A percentile compares a stretch with the other conserved stretches of the same genome.
phyloP scores from a whole-genome alignment of 352 stramenopile genomes.

The Globisporangium spinosum region DNA sequence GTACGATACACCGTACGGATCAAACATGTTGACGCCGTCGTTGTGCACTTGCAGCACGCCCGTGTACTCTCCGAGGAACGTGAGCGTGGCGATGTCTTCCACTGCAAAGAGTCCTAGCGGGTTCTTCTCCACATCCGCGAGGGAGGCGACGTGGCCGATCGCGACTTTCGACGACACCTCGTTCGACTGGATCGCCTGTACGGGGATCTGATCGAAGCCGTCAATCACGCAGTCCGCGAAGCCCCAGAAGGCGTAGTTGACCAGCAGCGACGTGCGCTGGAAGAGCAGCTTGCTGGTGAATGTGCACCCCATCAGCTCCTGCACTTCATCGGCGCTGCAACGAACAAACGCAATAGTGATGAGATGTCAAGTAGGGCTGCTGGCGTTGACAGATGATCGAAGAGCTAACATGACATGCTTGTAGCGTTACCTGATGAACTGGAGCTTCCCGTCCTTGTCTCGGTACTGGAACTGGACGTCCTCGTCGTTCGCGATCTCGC shows the following conservation, averaged over 20 bases:
- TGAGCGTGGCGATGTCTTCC: conserved; percentile 33
- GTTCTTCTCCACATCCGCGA: conserved; percentile 43
- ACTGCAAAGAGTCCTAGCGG: conserved; percentile 63
- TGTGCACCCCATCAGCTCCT: conserved; percentile 66
- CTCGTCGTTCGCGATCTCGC: conserved; percentile 28
- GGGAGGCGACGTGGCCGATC: conserved; percentile 47
- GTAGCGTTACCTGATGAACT: conserved; percentile 33
- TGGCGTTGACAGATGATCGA: not conserved
- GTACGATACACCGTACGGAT: conserved; percentile 71
- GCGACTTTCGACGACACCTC: conserved; percentile 45
- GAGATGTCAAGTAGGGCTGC: not conserved
- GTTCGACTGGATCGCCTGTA: conserved; percentile 20
- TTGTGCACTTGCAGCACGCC: conserved; percentile 57
- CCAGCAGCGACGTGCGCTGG: conserved; percentile 56
- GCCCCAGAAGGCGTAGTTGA: conserved; percentile 78
- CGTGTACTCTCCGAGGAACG: conserved; percentile 68
- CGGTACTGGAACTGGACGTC: conserved; percentile 40
- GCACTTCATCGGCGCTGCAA: conserved; percentile 31
- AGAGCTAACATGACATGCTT: not conserved
- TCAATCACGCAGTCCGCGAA: conserved; percentile 53
- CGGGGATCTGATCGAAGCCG: conserved; percentile 40
- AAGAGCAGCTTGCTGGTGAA: conserved; percentile 77
- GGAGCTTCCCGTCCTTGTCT: conserved; percentile 23
- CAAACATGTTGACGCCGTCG: conserved; percentile 34
- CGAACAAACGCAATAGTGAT: not conserved